A percentile compares a stretch with the other conserved stretches of the same genome.
Evolutionary conservation across 108 stramenopile genomes (phyloP).

Genomic region (Phaeodactylum tricornutum): DNA sequence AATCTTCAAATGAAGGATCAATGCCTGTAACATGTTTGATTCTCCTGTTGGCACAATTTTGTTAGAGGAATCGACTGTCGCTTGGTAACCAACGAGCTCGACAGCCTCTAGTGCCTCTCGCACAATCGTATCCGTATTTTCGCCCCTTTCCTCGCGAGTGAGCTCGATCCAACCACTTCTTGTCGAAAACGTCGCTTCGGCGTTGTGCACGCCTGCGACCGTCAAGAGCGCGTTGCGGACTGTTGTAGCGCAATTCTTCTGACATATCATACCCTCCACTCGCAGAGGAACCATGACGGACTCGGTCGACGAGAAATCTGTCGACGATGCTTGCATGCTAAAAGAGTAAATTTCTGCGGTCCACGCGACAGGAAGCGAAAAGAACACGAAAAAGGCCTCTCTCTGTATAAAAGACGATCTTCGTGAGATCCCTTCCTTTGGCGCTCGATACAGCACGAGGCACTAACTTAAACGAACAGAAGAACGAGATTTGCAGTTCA

Average conservation of each 20-base stretch:
- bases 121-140: neutral
- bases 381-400: too few relatives aligned
- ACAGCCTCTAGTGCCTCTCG: too few relatives aligned
- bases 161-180: conserved; percentile 1
- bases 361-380: too few relatives aligned
- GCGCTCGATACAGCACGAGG: too few relatives aligned
- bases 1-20: conserved; percentile 40
- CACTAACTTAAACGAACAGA: too few relatives aligned
- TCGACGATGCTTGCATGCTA: too few relatives aligned
- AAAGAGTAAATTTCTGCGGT: too few relatives aligned
- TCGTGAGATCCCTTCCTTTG: too few relatives aligned
- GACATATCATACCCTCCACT: conserved; percentile 90
- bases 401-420: too few relatives aligned
- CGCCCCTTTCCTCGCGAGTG: neutral
- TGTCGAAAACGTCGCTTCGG: conserved; percentile 6
- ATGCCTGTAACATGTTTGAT: neutral
- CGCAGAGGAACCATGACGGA: conserved; percentile 32
- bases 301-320: too few relatives aligned
- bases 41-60: neutral
- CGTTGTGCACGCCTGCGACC: neutral
- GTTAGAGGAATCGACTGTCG: too few relatives aligned
- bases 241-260: conserved; percentile 75
- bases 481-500: too few relatives aligned
- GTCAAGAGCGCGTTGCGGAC: conserved; percentile 21
- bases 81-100: neutral